Evolutionary conservation across 805 yeast genomes (phyloP).

Genomic region (Yueomyces sinensis): DNA sequence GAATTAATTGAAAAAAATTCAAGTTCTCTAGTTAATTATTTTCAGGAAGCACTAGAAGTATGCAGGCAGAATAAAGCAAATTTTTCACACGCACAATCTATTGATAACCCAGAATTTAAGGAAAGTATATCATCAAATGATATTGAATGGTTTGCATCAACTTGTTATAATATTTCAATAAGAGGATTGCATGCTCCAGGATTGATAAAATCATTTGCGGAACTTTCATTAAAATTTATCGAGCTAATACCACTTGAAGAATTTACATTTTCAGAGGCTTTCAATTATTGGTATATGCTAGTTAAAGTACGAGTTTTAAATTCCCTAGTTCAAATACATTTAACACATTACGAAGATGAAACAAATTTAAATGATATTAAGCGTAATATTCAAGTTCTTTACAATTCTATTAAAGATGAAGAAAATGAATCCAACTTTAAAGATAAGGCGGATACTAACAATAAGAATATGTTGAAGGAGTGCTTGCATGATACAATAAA

Average conservation of each 20-base stretch:
- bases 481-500: not conserved
- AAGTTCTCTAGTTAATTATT: conserved; percentile 5
- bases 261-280: conserved; percentile 10
- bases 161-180: conserved; percentile 22
- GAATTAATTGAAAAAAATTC: conserved; percentile 1
- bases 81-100: not conserved
- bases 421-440: not conserved
- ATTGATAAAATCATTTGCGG: conserved; percentile 10
- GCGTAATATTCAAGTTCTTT: not conserved
- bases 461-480: not conserved
- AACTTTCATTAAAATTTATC: conserved; percentile 9
- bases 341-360: no score
- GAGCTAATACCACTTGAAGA: conserved; percentile 9
- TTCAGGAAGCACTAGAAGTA: conserved; percentile 1
- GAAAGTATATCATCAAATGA: conserved; percentile 21
- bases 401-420: not conserved
- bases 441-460: not conserved
- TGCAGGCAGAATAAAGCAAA: conserved; percentile 5
- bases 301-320: conserved; percentile 6
- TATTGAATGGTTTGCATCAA: conserved; percentile 29
- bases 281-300: conserved; percentile 18
- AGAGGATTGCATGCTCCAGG: conserved; percentile 11
- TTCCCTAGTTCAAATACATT: not conserved
- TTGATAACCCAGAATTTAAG: not conserved
- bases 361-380: not conserved